phyloP scores from a whole-genome alignment of 2,329 filamentous ascomycete genomes.

The Ophiostoma ulmi region DNA sequence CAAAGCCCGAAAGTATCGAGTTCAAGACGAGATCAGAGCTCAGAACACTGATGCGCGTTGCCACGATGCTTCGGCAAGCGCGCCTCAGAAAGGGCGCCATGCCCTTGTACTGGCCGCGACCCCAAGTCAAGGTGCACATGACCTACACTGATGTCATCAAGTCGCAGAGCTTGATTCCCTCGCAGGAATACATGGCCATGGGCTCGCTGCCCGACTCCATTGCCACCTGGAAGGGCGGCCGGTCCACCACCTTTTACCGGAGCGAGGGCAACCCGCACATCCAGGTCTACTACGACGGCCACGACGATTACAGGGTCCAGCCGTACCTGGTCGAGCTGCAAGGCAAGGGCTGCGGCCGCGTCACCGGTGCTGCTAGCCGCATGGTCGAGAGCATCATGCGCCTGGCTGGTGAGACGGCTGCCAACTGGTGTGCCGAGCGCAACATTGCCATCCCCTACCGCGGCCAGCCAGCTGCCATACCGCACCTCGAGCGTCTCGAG shows the following conservation, averaged over 20 bases:
- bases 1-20: constrained; percentile 43
- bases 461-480: constrained; percentile 41
- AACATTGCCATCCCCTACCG: constrained; percentile 57
- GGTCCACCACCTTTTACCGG: constrained; percentile 28
- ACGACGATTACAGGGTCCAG: constrained; percentile 7
- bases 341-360: neutral
- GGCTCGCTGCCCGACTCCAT: neutral
- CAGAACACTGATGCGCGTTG: constrained; percentile 44
- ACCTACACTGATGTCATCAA: constrained; percentile 28
- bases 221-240: constrained; percentile 6
- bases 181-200: neutral
- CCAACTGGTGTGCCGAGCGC: constrained; percentile 55
- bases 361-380: constrained; percentile 30
- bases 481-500: constrained; percentile 38
- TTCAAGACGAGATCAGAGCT: constrained; percentile 44
- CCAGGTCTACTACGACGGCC: constrained; percentile 35
- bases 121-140: constrained; percentile 39
- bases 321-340: neutral
- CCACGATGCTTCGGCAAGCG: constrained; percentile 40
- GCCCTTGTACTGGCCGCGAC: constrained; percentile 43
- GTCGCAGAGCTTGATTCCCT: neutral
- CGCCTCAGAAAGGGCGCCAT: constrained; percentile 47
- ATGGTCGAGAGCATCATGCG: constrained; percentile 53
- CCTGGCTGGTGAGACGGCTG: constrained; percentile 57
- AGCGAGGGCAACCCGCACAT: constrained; percentile 50